Evolutionary conservation across 2,329 filamentous ascomycete genomes (phyloP), one percentile per base, ranked within the genome.

Genomic region (Pseudofabraea citricarpa): DNA sequence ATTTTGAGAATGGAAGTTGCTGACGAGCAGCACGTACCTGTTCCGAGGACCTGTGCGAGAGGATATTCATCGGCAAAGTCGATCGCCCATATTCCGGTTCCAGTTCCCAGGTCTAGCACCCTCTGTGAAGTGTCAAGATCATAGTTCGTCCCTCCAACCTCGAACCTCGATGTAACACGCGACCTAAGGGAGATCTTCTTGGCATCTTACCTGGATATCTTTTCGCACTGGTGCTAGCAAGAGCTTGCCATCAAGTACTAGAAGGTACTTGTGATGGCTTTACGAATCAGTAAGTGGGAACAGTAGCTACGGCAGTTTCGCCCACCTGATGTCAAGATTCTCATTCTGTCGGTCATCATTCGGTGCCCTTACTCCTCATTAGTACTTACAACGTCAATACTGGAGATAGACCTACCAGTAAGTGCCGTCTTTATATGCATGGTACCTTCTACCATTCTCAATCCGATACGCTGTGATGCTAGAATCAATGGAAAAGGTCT

Each of bases 401-500:
- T 36, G 12, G 8, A 24, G 13, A 15, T 19, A 19, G 33, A 12
- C 45, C 40, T 32, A 56, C 55, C 56, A 59, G 36, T 60, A 59
- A 8, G 64, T 54, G 1, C 71, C 73, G 24, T 72, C 66, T 38
- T 68, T 65, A 49, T 61, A 68, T 3, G 60, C 62, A 43, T 75
- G 73, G 43, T 75, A 76, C 2, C 71, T 62, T 2, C 73, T 62
- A 3, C 73, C 72, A 45, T 74, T 72, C 46, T 74, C 72, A 13
- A 55, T 42, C 6, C 50, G 55, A 44, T 58, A 60, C 13, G 50
- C 43, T 15, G 51, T 58, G 20, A 59, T 54, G 33, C 45, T 52
- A 8, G 56, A 58, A 24, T 54, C 63, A 36, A 73, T 52, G 13
- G 65, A 69, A 29, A 37, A 37, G 5, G 35, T 37, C 10, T 37